These are phyloP conservation scores for Xylaria grammica DNA, from an alignment of 495 filamentous ascomycete species.

Conservation along the genomic window DNA sequence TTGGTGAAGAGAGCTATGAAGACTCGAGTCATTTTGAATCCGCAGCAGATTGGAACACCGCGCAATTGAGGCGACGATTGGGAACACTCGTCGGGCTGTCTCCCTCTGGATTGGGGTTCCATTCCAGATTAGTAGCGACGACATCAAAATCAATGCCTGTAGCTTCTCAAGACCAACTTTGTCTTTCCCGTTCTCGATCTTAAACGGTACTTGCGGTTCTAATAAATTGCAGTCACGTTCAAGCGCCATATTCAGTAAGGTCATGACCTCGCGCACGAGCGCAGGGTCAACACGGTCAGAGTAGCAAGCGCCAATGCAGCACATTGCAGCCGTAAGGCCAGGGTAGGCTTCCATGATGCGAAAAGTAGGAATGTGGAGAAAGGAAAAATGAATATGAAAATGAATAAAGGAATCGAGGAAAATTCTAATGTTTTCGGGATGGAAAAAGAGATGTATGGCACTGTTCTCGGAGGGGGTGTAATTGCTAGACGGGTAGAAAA, in stretches of 20 bases:
- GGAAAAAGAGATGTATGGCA: conserved; percentile 57
- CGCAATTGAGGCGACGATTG: conserved; percentile 55
- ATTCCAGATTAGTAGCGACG: conserved; percentile 66
- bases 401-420: conserved; percentile 66
- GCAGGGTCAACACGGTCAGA: conserved; percentile 57
- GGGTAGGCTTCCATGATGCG: conserved; percentile 62
- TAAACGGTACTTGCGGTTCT: conserved; percentile 36
- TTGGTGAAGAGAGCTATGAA: conserved; percentile 53
- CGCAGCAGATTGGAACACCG: conserved; percentile 56
- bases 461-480: conserved; percentile 44
- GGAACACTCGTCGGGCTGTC: conserved; percentile 57
- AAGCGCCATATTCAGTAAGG: conserved; percentile 55
- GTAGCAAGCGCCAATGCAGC: conserved; percentile 71
- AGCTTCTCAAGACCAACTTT: conserved; percentile 62
- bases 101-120: conserved; percentile 63
- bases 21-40: conserved; percentile 40
- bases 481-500: conserved; percentile 58
- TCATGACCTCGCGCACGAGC: conserved; percentile 64
- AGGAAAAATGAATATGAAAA: conserved; percentile 71
- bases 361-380: conserved; percentile 72
- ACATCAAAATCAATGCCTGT: conserved; percentile 62
- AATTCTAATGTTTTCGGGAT: conserved; percentile 63
- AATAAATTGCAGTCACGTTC: conserved; percentile 54
- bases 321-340: conserved; percentile 65
- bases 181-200: conserved; percentile 40